These are phyloP conservation scores for Lathyrus tuberosus DNA, from an alignment of 306 rosid genomes.

Conservation along the genomic window DNA sequence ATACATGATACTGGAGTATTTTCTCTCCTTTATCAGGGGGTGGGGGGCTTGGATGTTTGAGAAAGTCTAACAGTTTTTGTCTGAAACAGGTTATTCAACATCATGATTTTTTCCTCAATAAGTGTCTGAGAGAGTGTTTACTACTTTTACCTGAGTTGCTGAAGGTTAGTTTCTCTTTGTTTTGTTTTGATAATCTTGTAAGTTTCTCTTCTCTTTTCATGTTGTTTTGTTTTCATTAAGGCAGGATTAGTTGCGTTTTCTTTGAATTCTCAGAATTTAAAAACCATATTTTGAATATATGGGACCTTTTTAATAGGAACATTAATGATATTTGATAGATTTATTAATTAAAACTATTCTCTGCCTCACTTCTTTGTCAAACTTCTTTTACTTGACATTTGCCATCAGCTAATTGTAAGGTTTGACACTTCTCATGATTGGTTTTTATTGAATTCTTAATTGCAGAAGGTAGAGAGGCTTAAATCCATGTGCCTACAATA, in stretches of 20 bases:
- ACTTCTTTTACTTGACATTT: slow-evolving; percentile 2
- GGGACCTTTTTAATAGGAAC: too few relatives aligned
- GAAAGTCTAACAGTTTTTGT: slow-evolving; percentile 43
- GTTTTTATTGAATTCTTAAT: slow-evolving; percentile 37
- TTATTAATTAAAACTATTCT: not conserved
- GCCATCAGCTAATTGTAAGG: not conserved
- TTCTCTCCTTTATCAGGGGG: not conserved
- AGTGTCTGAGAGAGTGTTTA: slow-evolving; percentile 93
- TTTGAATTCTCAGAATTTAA: too few relatives aligned
- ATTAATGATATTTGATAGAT: too few relatives aligned
- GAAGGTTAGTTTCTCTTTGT: slow-evolving; percentile 64
- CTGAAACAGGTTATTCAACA: slow-evolving; percentile 88
- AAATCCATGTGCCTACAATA: slow-evolving; percentile 86
- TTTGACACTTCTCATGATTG: slow-evolving; percentile 13
- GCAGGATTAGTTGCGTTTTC: not conserved
- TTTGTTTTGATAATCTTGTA: not conserved
- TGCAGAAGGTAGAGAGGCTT: slow-evolving; percentile 91
- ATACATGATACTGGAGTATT: slow-evolving; percentile 11
- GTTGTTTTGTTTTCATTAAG: too few relatives aligned
- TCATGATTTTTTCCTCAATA: slow-evolving; percentile 91
- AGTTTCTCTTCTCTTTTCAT: too few relatives aligned
- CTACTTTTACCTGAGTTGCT: slow-evolving; percentile 89
- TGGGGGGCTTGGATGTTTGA: slow-evolving; percentile 14
- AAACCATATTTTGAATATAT: too few relatives aligned
- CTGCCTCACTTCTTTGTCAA: slow-evolving; percentile 3